A percentile compares a stretch with the other conserved stretches of the same genome.
Evolutionary conservation across 164 flowering plant species (phyloP).

Genomic region (Annona cherimola): DNA sequence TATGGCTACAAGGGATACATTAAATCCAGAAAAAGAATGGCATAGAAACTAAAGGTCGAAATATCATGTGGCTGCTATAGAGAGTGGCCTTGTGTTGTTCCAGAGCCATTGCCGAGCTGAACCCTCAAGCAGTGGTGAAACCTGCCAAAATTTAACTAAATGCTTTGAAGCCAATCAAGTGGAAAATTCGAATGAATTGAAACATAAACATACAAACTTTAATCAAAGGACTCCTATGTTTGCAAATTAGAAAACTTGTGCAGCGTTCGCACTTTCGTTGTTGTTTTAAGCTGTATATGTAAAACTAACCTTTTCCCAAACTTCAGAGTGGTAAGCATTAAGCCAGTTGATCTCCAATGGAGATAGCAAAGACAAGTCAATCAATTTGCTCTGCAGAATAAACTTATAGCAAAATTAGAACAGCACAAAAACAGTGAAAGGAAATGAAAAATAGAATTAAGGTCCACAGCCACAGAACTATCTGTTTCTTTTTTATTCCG

Average conservation of each 20-base stretch:
- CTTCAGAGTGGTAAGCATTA: conserved; percentile 82
- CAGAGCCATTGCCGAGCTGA: conserved; percentile 77
- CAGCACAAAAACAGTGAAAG: neutral
- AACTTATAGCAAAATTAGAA: conserved; percentile 1
- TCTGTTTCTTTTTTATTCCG: neutral
- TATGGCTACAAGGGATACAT: neutral
- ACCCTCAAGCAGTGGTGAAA: conserved; percentile 76
- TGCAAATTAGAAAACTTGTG: neutral
- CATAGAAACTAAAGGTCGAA: neutral
- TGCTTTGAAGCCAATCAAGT: neutral
- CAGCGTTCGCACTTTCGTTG: no score
- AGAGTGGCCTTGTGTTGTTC: conserved; percentile 72
- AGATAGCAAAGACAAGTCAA: conserved; percentile 62
- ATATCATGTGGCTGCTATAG: neutral
- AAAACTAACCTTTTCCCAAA: conserved; percentile 80
- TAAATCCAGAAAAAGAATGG: neutral
- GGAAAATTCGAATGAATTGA: neutral
- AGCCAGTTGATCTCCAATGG: conserved; percentile 73
- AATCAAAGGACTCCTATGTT: neutral
- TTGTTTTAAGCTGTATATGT: neutral
- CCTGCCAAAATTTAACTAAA: conserved; percentile 35
- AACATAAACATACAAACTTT: neutral
- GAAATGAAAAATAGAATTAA: neutral
- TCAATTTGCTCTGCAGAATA: conserved; percentile 57
- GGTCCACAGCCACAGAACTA: neutral